Conservation (phyloP, 306 rosid species). For the Cicer cuneatum region DNA sequence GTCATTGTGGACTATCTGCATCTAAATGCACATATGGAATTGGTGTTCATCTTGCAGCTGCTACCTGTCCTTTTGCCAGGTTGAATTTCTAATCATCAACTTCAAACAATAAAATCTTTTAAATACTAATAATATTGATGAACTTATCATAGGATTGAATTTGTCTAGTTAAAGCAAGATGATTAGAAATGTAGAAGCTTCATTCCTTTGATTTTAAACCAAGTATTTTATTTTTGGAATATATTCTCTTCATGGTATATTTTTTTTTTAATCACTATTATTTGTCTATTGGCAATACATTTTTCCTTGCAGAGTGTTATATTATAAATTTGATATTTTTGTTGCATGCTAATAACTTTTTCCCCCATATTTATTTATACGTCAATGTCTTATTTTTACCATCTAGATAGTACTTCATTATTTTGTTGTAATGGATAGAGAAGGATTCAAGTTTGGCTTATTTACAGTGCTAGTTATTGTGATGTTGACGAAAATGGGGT, state of each 20-base stretch:
- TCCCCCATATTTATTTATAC: not conserved
- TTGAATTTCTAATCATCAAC: constrained; percentile 44
- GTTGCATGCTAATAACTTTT: constrained; percentile 1
- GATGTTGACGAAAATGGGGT: constrained; percentile 87
- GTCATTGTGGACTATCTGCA: constrained; percentile 61
- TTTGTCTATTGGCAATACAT: not conserved
- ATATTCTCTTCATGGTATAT: not conserved
- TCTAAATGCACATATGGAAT: constrained; percentile 59
- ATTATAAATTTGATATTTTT: constrained; percentile 1
- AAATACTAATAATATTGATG: constrained; percentile 10
- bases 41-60: constrained; percentile 79
- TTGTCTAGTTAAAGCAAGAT: constrained; percentile 18
- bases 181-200: not conserved
- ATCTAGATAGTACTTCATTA: constrained; percentile 8
- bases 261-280: not conserved
- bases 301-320: not conserved
- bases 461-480: constrained; percentile 68
- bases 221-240: not conserved
- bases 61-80: constrained; percentile 60
- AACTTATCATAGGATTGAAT: not conserved
- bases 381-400: not conserved
- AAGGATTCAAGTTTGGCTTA: constrained; percentile 53
- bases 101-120: constrained; percentile 31
- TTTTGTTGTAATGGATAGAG: constrained; percentile 34
- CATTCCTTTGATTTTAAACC: not conserved